Conservation (phyloP, 352 stramenopile species). For the Phytopythium delawarense region DNA sequence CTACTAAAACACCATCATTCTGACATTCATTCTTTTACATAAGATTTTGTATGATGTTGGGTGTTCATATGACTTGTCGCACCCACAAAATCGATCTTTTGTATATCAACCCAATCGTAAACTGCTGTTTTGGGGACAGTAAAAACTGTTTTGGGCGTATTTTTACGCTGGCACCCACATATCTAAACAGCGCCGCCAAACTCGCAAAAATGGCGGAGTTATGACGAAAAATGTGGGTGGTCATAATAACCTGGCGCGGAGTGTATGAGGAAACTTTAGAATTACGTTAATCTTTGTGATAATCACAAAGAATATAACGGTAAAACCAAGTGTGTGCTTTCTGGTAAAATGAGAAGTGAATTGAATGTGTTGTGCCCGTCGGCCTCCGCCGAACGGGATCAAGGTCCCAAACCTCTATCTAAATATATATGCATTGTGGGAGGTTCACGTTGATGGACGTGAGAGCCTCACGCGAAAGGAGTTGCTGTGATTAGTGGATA, state of each 20-base stretch:
- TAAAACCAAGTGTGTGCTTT: too few relatives aligned
- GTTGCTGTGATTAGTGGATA: too few relatives aligned
- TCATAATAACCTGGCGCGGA: not conserved
- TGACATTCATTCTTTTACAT: conserved; percentile 6
- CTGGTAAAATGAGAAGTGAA: too few relatives aligned
- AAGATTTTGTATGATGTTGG: not conserved
- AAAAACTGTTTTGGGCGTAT: not conserved
- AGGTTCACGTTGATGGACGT: too few relatives aligned
- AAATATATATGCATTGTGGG: too few relatives aligned
- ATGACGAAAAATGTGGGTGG: not conserved
- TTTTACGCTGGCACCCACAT: not conserved
- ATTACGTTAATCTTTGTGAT: too few relatives aligned
- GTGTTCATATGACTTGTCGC: conserved; percentile 1
- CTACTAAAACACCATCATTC: conserved; percentile 7
- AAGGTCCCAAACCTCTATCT: too few relatives aligned
- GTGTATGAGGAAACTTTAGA: too few relatives aligned
- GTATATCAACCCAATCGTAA: not conserved
- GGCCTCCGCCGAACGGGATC: too few relatives aligned
- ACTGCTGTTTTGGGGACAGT: not conserved
- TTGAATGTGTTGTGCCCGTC: too few relatives aligned
- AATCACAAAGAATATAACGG: too few relatives aligned
- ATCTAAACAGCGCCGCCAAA: not conserved
- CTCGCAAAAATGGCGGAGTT: not conserved
- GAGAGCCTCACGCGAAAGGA: too few relatives aligned
- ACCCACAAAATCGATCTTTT: not conserved